Base-by-base conservation (phyloP, 2,329 filamentous ascomycete genomes). In the Hypomyces rosellus region DNA sequence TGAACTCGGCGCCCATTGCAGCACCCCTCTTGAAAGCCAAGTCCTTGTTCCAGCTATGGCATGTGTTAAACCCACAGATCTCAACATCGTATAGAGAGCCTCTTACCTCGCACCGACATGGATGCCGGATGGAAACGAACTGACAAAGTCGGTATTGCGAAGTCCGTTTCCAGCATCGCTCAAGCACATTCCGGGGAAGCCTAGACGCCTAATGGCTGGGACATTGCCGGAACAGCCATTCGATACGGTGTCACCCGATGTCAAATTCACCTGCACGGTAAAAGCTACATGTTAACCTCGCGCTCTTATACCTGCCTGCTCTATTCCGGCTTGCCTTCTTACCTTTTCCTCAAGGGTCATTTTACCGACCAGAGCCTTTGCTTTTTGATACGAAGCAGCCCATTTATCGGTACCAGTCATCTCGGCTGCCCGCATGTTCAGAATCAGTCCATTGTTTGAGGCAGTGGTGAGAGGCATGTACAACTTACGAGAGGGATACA, bases 281-380 rank as follows among this genome's bases (percentile, higher is more conserved):
- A 7, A 15, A 18, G 15, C 13, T 20, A 14, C 15, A 6, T 9
- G 18, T 42, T 20, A 42, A 22, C 13, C 3, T 12, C n/a, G 41
- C 9, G 6, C 4, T 30, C 8, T 6, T 30, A 30, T 8, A 30
- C 25, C 4, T 11, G 9, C 9, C 25, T 5, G 25, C 2, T 30
- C 2, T 30, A 30, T 30, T 30, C 25, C 25, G 3, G 3, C 2
- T 30, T 34, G 33, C 34, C 18, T 38, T 48, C 57, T 20, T 57
- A 73, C 82, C 69, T 92, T 93, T 66, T 95, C 88, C 15, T 82
- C 74, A 44, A 91, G 69, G 1, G 86, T 91, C 71, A 93, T 76
- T 59, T 85, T 76, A 13, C 74, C 76, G 12, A 95, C 87, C 57
- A 93, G 81, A 1, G 74, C 74, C 51, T 76, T 74, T 0, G 89